phyloP scores from a whole-genome alignment of 768 basidiomycete species.

The Leccinum ochraceum region DNA sequence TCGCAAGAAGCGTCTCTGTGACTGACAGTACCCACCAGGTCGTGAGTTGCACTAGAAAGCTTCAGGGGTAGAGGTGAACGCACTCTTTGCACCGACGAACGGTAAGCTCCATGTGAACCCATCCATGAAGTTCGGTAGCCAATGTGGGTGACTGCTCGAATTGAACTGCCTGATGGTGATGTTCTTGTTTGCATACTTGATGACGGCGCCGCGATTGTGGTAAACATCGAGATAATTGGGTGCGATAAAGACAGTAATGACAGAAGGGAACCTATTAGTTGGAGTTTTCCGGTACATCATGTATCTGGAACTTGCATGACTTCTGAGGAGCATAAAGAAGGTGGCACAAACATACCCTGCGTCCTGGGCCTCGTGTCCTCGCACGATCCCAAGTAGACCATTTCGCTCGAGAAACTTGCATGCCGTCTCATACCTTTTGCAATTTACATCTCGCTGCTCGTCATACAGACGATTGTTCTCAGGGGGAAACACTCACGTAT shows the following conservation, averaged over 20 bases:
- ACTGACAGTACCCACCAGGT: slow-evolving; percentile 47
- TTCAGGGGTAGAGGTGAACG: slow-evolving; percentile 27
- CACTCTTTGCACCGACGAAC: slow-evolving; percentile 97
- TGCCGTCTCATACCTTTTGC: slow-evolving; percentile 75
- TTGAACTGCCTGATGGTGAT: slow-evolving; percentile 94
- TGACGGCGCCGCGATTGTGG: slow-evolving; percentile 93
- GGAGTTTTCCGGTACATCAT: slow-evolving; percentile 96
- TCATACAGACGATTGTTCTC: background rate
- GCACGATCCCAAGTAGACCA: slow-evolving; percentile 85
- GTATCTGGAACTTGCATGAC: slow-evolving; percentile 48
- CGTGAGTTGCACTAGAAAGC: background rate
- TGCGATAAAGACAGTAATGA: slow-evolving; percentile 97
- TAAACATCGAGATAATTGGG: slow-evolving; percentile 98
- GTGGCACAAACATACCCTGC: slow-evolving; percentile 62
- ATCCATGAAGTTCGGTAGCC: slow-evolving; percentile 98
- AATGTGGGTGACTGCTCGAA: slow-evolving; percentile 81
- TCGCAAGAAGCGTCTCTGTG: slow-evolving; percentile 95
- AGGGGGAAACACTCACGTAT: slow-evolving; percentile 61
- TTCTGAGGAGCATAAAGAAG: background rate
- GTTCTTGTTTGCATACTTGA: slow-evolving; percentile 97
- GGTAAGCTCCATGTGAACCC: slow-evolving; percentile 99
- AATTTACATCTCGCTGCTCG: background rate
- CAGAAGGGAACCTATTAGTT: slow-evolving; percentile 92
- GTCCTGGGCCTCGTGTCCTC: slow-evolving; percentile 98
- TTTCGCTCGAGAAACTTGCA: slow-evolving; percentile 95